phyloP scores from a whole-genome alignment of 495 filamentous ascomycete species.

The Talaromyces adpressus region DNA sequence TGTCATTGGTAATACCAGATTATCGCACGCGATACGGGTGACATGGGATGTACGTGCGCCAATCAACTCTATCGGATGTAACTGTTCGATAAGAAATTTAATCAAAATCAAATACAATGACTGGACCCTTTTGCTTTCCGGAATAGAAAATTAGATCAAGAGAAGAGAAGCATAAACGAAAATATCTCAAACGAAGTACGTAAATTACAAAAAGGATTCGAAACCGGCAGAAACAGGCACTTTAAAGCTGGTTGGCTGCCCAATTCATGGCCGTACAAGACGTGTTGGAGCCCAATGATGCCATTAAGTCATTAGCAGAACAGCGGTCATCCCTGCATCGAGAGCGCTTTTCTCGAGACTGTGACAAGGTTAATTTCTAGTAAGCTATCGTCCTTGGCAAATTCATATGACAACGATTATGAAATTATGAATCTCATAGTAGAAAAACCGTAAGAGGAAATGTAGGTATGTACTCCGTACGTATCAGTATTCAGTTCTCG shows the following conservation, averaged over 20 bases:
- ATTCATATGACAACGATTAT: no score
- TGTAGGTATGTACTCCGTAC: no score
- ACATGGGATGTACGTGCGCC: no score
- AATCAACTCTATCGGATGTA: background rate
- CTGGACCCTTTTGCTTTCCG: background rate
- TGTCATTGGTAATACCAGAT: no score
- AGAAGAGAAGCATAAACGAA: background rate
- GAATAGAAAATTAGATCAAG: background rate
- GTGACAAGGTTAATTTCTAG: no score
- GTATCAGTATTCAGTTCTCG: no score
- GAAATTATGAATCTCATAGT: no score
- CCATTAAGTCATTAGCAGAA: no score
- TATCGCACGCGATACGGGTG: no score
- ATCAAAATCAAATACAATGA: background rate
- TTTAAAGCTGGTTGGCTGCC: conserved; percentile 8
- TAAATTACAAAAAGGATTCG: background rate
- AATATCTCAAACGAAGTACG: background rate
- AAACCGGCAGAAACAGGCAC: background rate
- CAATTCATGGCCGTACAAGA: background rate
- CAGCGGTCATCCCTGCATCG: conserved; percentile 10
- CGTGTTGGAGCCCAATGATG: conserved; percentile 10
- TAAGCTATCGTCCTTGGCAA: no score
- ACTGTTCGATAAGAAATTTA: background rate
- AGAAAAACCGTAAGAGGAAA: no score
- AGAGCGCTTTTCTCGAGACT: background rate